phyloP scores from a whole-genome alignment of 345 rosid genomes.

The Xanthoceras sorbifolium region DNA sequence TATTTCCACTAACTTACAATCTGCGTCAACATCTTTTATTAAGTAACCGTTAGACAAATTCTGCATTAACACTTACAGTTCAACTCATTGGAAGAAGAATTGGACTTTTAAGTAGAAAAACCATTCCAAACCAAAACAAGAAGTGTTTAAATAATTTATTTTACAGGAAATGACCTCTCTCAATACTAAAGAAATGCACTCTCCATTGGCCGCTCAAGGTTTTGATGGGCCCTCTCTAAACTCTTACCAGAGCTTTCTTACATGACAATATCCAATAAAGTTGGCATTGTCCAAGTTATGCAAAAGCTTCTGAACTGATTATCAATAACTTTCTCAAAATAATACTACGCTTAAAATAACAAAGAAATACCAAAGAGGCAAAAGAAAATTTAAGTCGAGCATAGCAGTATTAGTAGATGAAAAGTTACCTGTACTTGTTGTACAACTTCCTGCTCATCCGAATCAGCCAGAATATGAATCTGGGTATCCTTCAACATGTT shows the following conservation, averaged over 20 bases:
- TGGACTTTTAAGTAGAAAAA: slow-evolving; percentile 3
- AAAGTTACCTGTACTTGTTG: slow-evolving; percentile 88
- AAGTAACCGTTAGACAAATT: no score
- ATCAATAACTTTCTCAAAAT: not conserved
- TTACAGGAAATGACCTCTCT: not conserved
- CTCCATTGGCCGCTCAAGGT: not conserved
- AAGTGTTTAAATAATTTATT: not conserved
- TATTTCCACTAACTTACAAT: no score
- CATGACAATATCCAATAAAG: not conserved
- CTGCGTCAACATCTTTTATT: no score
- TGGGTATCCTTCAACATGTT: slow-evolving; percentile 95
- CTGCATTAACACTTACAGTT: no score
- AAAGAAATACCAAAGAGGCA: not conserved
- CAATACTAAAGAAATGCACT: not conserved
- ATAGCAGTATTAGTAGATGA: not conserved
- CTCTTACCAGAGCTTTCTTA: slow-evolving; percentile 2
- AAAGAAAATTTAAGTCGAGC: slow-evolving; percentile 7
- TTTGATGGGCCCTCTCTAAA: not conserved
- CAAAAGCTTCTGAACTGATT: not conserved
- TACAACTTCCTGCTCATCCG: slow-evolving; percentile 95
- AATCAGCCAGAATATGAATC: slow-evolving; percentile 95
- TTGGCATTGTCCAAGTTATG: not conserved
- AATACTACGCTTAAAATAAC: not conserved
- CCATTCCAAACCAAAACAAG: not conserved
- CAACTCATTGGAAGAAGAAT: not conserved